Conservation (phyloP, 225 moss, liverwort and hornwort species). For the Marchantia paleacea region DNA sequence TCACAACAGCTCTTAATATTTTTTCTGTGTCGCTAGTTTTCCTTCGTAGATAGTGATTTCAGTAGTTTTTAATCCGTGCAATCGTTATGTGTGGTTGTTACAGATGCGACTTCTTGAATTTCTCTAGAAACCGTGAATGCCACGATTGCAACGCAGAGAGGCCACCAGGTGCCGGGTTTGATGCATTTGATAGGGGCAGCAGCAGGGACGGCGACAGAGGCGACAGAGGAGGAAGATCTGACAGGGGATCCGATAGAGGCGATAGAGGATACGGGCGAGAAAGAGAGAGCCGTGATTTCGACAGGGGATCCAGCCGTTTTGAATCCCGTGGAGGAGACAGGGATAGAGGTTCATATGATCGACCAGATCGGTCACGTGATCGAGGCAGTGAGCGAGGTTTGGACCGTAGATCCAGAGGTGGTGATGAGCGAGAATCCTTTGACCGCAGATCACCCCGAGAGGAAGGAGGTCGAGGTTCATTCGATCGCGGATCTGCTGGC, state of each 20-base stretch:
- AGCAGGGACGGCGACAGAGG: constrained; percentile 27
- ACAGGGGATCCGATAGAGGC: constrained; percentile 25
- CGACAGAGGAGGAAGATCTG: constrained; percentile 26
- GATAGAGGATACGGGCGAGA: constrained; percentile 24
- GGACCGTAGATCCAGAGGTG: constrained; percentile 8
- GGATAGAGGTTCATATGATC: constrained; percentile 7
- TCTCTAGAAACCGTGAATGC: constrained; percentile 58
- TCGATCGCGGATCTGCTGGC: constrained; percentile 30
- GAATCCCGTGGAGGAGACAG: constrained; percentile 27
- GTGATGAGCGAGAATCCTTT: constrained; percentile 22
- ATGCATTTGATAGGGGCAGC: constrained; percentile 25
- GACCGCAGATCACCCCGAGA: constrained; percentile 24
- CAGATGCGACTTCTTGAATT: constrained; percentile 84
- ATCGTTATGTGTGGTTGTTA: neutral
- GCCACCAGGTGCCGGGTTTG: constrained; percentile 21
- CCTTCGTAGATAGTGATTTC: neutral
- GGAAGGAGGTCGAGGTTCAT: constrained; percentile 23
- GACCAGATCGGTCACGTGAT: constrained; percentile 14
- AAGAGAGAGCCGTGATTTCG: constrained; percentile 22
- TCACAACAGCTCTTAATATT: neutral
- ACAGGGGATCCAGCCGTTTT: constrained; percentile 25
- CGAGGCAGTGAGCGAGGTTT: constrained; percentile 10
- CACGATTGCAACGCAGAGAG: constrained; percentile 39
- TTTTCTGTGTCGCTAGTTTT: neutral
- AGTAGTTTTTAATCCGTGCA: neutral